Conservation (phyloP, 2,329 filamentous ascomycete genomes). For the Podosphaera fusca region DNA sequence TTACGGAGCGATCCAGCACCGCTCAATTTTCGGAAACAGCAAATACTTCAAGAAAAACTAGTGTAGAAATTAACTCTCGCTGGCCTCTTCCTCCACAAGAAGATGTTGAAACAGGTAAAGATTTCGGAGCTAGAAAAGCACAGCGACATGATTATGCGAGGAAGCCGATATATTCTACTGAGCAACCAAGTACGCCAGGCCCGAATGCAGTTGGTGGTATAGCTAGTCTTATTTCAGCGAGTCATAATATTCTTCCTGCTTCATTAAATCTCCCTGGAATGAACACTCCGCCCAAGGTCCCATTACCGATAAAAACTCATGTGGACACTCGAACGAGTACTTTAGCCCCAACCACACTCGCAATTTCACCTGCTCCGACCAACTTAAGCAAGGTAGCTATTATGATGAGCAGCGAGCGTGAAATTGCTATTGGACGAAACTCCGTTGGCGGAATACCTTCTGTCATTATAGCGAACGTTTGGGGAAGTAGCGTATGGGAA, state of each 20-base stretch:
- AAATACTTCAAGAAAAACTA: slow-evolving; percentile 30
- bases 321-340: slow-evolving; percentile 30
- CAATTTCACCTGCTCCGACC: slow-evolving; percentile 62
- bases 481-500: slow-evolving; percentile 73
- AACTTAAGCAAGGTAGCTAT: slow-evolving; percentile 73
- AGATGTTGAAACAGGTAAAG: slow-evolving; percentile 52
- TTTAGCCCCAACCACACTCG: slow-evolving; percentile 62
- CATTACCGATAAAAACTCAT: slow-evolving; percentile 17
- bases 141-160: slow-evolving; percentile 80
- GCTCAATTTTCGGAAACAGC: slow-evolving; percentile 34
- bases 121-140: slow-evolving; percentile 73
- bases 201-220: slow-evolving; percentile 38
- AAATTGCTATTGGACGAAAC: slow-evolving; percentile 37
- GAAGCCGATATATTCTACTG: slow-evolving; percentile 32
- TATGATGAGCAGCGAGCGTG: slow-evolving; percentile 54
- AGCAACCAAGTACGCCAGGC: slow-evolving; percentile 18
- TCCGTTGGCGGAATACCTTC: slow-evolving; percentile 52
- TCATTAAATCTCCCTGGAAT: slow-evolving; percentile 10
- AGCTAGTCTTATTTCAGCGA: slow-evolving; percentile 65
- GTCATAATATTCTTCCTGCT: slow-evolving; percentile 54
- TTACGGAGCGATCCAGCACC: slow-evolving; percentile 35
- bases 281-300: slow-evolving; percentile 14
- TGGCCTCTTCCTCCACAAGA: slow-evolving; percentile 35
- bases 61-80: slow-evolving; percentile 40
- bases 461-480: slow-evolving; percentile 76